These are phyloP conservation scores for Pleurotus citrinopileatus DNA, from an alignment of 768 basidiomycete genomes.

Conservation along the genomic window DNA sequence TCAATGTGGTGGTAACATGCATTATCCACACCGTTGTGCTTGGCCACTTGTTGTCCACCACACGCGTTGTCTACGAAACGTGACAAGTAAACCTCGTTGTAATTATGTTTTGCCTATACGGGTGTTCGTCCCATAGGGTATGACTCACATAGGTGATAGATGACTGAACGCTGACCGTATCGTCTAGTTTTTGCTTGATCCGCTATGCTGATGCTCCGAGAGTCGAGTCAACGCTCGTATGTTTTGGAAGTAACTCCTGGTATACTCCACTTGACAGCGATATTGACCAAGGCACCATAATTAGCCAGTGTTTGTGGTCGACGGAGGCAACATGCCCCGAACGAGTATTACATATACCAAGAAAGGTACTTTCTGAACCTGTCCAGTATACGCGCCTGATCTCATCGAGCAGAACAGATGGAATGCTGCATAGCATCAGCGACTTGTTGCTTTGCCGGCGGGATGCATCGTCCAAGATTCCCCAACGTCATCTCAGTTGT, in stretches of 20 bases:
- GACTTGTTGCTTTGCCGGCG: conserved; percentile 3
- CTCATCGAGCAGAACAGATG: background rate
- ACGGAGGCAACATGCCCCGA: conserved; percentile 10
- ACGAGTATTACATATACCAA: conserved; percentile 7
- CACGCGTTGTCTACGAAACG: background rate
- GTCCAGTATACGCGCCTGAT: conserved; percentile 2
- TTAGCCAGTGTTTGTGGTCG: conserved; percentile 3
- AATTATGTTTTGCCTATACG: background rate
- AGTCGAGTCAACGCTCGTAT: background rate
- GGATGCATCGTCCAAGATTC: background rate
- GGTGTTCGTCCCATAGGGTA: background rate
- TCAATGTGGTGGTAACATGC: background rate
- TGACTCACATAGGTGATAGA: background rate
- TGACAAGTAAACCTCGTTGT: background rate
- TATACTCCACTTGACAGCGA: background rate
- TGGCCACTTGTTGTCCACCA: no score
- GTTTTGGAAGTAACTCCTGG: conserved; percentile 1
- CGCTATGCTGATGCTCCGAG: conserved; percentile 3
- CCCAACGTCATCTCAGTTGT: background rate
- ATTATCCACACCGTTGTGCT: background rate
- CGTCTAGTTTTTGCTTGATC: conserved; percentile 3
- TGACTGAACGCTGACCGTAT: no score
- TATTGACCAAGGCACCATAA: conserved; percentile 1
- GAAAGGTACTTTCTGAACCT: conserved; percentile 7
- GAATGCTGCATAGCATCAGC: conserved; percentile 6